Evolutionary conservation across 129 eudicot species (phyloP).

Genomic region (carrot (Daucus carota)): DH1_v3.0 NC_030384.2:44460501-44461000

Average conservation of each 20-base stretch:
- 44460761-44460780: background rate
- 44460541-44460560: too few relatives aligned
- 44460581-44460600: background rate
- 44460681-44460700: background rate
- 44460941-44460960: background rate
- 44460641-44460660: background rate
- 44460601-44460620: background rate
- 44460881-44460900: conserved; percentile 84
- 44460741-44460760: background rate
- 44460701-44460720: background rate
- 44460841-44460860: conserved; percentile 78
- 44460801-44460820: conserved; percentile 84
- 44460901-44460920: conserved; percentile 80
- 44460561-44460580: background rate
- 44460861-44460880: conserved; percentile 70
- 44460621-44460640: background rate
- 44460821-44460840: conserved; percentile 88
- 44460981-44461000: background rate
- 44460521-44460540: too few relatives aligned
- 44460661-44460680: background rate
- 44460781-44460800: conserved; percentile 86
- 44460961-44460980: background rate
- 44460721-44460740: background rate
- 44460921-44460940: background rate
- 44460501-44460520: too few relatives aligned